phyloP scores from a whole-genome alignment of 2,329 filamentous ascomycete species.

The Penicillium corylophilum region DNA sequence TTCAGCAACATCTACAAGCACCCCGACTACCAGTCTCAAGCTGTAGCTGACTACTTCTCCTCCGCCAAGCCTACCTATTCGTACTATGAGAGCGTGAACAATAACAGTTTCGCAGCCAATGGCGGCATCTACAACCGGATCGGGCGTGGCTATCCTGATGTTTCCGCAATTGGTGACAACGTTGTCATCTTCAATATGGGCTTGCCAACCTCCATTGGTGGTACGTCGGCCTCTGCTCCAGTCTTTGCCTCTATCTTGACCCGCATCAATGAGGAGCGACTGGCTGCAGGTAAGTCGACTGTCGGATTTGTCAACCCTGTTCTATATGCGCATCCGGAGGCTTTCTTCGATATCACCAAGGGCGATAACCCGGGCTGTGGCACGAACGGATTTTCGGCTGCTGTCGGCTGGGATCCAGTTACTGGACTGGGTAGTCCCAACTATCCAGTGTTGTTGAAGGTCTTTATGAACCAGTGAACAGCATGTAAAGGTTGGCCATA shows the following conservation, averaged over 20 bases:
- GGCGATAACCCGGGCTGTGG: slow-evolving; percentile 33
- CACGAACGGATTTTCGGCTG: slow-evolving; percentile 29
- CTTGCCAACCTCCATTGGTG: slow-evolving; percentile 24
- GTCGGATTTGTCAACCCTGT: slow-evolving; percentile 57
- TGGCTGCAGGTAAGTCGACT: slow-evolving; percentile 49
- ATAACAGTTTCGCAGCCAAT: slow-evolving; percentile 29
- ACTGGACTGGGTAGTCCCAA: slow-evolving; percentile 37
- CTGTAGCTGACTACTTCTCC: slow-evolving; percentile 38
- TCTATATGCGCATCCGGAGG: slow-evolving; percentile 31
- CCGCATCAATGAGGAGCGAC: slow-evolving; percentile 55
- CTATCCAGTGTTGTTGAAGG: slow-evolving; percentile 32
- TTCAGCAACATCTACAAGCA: slow-evolving; percentile 44
- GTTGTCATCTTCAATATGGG: slow-evolving; percentile 31
- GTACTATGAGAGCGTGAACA: slow-evolving; percentile 34
- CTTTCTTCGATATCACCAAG: slow-evolving; percentile 32
- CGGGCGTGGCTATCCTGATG: slow-evolving; percentile 38
- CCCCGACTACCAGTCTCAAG: slow-evolving; percentile 40
- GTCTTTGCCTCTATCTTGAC: slow-evolving; percentile 57
- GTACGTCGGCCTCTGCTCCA: slow-evolving; percentile 51
- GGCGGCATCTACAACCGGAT: slow-evolving; percentile 35
- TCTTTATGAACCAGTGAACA: slow-evolving; percentile 29
- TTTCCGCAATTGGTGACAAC: slow-evolving; percentile 39
- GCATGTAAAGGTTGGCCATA: background rate
- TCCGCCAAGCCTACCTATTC: slow-evolving; percentile 25
- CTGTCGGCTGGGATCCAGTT: slow-evolving; percentile 34